phyloP scores from a whole-genome alignment of 2,329 filamentous ascomycete genomes.

The Colletotrichum paranaense region DNA sequence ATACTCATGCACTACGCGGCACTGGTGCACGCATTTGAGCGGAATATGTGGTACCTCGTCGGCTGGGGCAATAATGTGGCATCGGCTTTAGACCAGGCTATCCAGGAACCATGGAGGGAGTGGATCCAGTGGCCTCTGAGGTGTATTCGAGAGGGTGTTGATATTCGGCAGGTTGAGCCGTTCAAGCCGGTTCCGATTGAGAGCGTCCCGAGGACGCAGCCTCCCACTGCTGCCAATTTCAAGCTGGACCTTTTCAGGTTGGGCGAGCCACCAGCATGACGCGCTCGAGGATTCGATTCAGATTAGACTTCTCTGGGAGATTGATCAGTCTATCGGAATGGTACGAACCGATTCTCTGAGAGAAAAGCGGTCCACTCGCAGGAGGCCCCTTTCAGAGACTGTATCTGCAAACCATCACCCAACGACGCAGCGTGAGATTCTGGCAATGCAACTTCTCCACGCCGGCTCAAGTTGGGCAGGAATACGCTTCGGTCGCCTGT shows the following conservation, averaged over 20 bases:
- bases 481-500: too few species aligned
- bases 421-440: background rate
- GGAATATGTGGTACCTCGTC: slow-evolving; percentile 32
- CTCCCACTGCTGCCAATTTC: background rate
- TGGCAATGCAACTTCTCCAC: too few species aligned
- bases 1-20: slow-evolving; percentile 39
- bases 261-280: slow-evolving; percentile 20
- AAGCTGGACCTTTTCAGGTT: slow-evolving; percentile 10
- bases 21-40: slow-evolving; percentile 25
- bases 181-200: background rate
- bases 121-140: slow-evolving; percentile 32
- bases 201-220: background rate
- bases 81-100: slow-evolving; percentile 18
- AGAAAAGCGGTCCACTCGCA: background rate
- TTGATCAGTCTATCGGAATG: background rate
- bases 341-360: background rate
- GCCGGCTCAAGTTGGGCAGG: too few species aligned
- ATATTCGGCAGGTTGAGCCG: slow-evolving; percentile 16
- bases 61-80: slow-evolving; percentile 26
- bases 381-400: background rate
- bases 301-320: background rate
- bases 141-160: slow-evolving; percentile 27
- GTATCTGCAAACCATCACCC: background rate
- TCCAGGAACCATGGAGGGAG: slow-evolving; percentile 32
- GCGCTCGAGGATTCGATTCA: background rate